phyloP scores from a whole-genome alignment of 305 asterid species.

The Fraxinus sp. region DNA sequence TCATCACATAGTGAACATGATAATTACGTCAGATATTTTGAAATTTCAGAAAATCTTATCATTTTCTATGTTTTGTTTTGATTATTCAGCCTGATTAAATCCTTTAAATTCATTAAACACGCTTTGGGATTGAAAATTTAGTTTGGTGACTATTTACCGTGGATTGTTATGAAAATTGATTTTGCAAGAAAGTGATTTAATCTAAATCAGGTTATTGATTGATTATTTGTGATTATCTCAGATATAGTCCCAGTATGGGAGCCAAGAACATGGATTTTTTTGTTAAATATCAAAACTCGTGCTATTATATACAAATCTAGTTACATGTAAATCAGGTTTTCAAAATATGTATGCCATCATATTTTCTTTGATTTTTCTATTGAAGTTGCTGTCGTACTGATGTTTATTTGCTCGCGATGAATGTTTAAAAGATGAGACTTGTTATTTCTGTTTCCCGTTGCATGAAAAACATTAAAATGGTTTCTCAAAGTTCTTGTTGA shows the following conservation, averaged over 20 bases:
- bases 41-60: background rate
- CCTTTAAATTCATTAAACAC: background rate
- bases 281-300: background rate
- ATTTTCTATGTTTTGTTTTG: background rate
- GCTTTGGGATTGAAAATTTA: background rate
- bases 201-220: background rate
- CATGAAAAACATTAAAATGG: background rate
- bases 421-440: background rate
- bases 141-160: background rate
- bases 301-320: background rate
- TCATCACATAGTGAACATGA: background rate
- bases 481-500: background rate
- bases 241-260: background rate
- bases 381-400: background rate
- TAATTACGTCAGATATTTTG: background rate
- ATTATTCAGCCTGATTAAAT: background rate
- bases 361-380: background rate
- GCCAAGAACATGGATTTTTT: background rate
- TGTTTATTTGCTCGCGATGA: background rate
- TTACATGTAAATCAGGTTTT: background rate
- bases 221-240: background rate
- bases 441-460: background rate
- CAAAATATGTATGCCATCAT: background rate
- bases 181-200: background rate
- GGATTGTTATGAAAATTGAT: background rate